phyloP scores from a whole-genome alignment of 2,329 filamentous ascomycete genomes.

The Paecilomyces dactylethromorphus region DNA sequence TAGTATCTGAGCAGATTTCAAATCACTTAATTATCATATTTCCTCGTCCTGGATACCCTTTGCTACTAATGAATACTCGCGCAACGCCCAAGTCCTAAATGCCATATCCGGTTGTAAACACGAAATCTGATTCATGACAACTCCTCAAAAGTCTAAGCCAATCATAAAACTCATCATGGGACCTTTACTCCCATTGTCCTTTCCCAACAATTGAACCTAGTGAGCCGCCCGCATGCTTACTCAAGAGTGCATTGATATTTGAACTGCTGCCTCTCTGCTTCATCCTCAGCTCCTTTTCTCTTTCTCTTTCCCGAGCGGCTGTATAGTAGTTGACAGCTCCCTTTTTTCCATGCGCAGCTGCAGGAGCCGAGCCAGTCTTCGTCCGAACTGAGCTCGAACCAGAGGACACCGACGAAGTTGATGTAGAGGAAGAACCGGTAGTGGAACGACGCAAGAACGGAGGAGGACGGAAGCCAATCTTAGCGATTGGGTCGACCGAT shows the following conservation, averaged over 20 bases:
- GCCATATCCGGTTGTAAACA: background rate
- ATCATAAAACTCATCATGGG: background rate
- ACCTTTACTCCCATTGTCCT: constrained; percentile 35
- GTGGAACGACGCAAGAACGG: constrained; percentile 24
- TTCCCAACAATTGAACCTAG: constrained; percentile 27
- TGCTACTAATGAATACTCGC: background rate
- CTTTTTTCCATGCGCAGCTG: constrained; percentile 49
- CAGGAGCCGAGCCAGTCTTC: constrained; percentile 23
- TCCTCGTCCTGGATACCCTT: background rate
- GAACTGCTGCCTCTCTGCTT: constrained; percentile 39
- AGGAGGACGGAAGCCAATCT: constrained; percentile 28
- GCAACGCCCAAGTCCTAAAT: background rate
- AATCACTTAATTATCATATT: background rate
- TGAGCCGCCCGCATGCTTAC: constrained; percentile 31
- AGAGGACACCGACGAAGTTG: constrained; percentile 12
- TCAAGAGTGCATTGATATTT: constrained; percentile 29
- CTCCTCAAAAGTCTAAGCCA: background rate
- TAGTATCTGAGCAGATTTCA: background rate
- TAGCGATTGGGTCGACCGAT: constrained; percentile 7
- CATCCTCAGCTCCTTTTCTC: constrained; percentile 47
- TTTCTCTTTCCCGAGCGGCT: constrained; percentile 52
- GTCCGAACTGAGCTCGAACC: constrained; percentile 16
- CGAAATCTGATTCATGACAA: background rate
- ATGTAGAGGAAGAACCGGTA: constrained; percentile 20
- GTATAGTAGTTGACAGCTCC: constrained; percentile 53